These are phyloP conservation scores for Penicillium psychrofluorescens DNA, from an alignment of 495 filamentous ascomycete genomes.

Conservation along the genomic window DNA sequence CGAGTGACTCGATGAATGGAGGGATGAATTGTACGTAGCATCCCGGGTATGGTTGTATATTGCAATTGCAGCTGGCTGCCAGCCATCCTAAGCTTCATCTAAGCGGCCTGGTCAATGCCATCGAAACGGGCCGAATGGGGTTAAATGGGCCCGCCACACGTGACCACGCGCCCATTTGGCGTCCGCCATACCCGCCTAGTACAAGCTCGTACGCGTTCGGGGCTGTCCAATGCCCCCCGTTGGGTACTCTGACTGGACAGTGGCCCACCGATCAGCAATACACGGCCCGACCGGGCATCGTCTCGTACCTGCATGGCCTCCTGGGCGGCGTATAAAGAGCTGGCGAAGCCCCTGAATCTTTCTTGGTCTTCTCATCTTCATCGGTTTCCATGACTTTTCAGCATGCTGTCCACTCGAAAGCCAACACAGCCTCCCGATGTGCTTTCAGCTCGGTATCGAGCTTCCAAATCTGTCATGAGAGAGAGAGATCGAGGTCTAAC, in stretches of 20 bases:
- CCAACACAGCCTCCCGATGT: constrained; percentile 28
- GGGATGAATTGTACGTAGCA: no score
- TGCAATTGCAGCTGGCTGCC: no score
- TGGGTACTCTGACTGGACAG: no score
- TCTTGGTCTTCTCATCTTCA: neutral
- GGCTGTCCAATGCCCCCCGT: no score
- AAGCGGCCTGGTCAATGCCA: no score
- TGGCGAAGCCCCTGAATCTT: neutral
- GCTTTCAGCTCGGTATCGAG: constrained; percentile 36
- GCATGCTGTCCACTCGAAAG: constrained; percentile 26
- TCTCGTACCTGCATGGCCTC: constrained; percentile 5
- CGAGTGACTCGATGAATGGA: no score
- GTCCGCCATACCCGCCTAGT: neutral
- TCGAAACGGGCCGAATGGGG: no score
- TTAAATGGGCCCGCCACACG: constrained; percentile 6
- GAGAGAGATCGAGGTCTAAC: neutral
- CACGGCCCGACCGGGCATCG: neutral
- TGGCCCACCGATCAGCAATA: neutral
- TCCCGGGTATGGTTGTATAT: no score
- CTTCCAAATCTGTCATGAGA: constrained; percentile 2
- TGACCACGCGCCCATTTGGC: constrained; percentile 38
- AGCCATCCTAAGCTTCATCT: no score
- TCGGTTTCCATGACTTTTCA: neutral
- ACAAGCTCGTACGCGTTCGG: no score
- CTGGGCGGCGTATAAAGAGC: neutral